A percentile compares a stretch with the other conserved stretches of the same genome.
Conservation (phyloP, 2,329 filamentous ascomycete genomes). For the Sporothrix schenckii region DNA sequence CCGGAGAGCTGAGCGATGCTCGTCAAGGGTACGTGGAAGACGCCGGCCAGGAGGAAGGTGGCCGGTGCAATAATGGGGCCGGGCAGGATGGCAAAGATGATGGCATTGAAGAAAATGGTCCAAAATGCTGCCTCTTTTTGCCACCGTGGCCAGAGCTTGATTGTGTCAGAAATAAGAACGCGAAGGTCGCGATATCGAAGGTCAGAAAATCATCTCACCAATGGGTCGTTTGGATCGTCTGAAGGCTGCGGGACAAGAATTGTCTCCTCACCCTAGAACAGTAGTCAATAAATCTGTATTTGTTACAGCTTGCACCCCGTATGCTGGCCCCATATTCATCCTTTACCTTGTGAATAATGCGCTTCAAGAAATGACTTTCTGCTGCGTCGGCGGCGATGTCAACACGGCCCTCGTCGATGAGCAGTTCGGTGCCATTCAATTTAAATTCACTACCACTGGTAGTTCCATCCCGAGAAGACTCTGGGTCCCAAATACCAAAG, state of each 20-base stretch:
- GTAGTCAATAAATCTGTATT: background rate
- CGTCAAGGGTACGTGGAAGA: slow-evolving; percentile 39
- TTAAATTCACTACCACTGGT: background rate
- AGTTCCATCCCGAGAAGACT: background rate
- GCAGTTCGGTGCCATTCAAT: slow-evolving; percentile 11
- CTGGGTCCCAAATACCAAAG: slow-evolving; percentile 21
- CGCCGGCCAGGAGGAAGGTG: slow-evolving; percentile 35
- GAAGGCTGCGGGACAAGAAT: slow-evolving; percentile 34
- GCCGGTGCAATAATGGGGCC: slow-evolving; percentile 36
- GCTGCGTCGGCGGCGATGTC: background rate
- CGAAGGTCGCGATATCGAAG: background rate
- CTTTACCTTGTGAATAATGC: slow-evolving; percentile 13
- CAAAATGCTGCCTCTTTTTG: slow-evolving; percentile 37
- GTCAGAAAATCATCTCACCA: slow-evolving; percentile 28
- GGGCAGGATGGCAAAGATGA: slow-evolving; percentile 37
- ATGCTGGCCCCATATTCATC: background rate
- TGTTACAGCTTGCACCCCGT: background rate
- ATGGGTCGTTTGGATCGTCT: slow-evolving; percentile 34
- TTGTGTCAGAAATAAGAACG: background rate
- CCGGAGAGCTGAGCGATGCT: slow-evolving; percentile 36
- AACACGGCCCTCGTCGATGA: background rate
- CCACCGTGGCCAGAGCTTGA: slow-evolving; percentile 37
- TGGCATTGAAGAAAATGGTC: slow-evolving; percentile 36
- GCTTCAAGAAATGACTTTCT: background rate
- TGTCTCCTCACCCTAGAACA: slow-evolving; percentile 34